Evolutionary conservation across 257 asterid species (phyloP), one percentile per base, ranked within the genome.

Genomic region (Salvia splendens): DNA sequence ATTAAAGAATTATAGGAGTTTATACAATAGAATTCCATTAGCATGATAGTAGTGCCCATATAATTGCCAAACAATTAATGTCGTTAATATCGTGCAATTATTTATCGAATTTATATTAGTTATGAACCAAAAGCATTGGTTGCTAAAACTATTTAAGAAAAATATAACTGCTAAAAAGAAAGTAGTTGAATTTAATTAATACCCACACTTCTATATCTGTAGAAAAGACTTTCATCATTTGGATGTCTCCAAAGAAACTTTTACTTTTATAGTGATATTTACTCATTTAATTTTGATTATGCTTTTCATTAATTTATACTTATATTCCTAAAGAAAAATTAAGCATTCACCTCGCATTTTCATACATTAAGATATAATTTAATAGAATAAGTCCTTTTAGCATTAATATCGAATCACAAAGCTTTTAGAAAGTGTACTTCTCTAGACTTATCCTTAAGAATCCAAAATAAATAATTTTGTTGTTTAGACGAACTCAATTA

Each of bases 281-380:
- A 53, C 63, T 33, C 43, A 28, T 50, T 50, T 56, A 56, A 28
- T 50, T 50, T 56, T 32, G 6, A 5, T 33, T 56, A 14, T 12
- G 16, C 63, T 56, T 8, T 32, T 56, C 43, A 33, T 56, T n/a
- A n/a, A n/a, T n/a, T n/a, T n/a, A n/a, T n/a, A n/a, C n/a, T 56
- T 56, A 0, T 56, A 20, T 20, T n/a, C 6, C 20, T 4, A 5
- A 47, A 47, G 52, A n/a, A 2, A 12, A 46, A n/a, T n/a, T n/a
- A n/a, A 46, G 51, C 3, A 47, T 47, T 47, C 20, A 47, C 12
- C 5, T 47, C 2, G 4, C 20, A 47, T 47, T 47, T 47, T 12
- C 16, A 46, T 46, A 0, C 3, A 45, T 45, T 45, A 0, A 12
- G 4, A 45, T 45, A n/a, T 47, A 12, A 12, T 12, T 47, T 12